Conservation (phyloP, 2,329 filamentous ascomycete genomes). For the Neurospora crassa region DNA sequence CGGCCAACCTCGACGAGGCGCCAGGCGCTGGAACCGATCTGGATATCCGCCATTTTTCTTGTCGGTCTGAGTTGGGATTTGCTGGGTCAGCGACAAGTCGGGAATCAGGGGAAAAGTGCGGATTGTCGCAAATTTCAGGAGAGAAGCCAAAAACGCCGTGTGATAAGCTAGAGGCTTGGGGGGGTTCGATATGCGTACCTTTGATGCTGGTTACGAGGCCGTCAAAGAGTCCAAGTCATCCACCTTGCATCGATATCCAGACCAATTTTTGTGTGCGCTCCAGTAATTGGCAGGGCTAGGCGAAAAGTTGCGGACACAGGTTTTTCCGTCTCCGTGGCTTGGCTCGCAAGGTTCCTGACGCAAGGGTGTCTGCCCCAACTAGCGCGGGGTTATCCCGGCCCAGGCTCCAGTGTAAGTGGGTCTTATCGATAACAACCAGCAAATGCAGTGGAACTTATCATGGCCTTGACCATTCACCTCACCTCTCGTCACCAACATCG, state of each 20-base stretch:
- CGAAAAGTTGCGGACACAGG: conserved; percentile 19
- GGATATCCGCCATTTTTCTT: conserved; percentile 67
- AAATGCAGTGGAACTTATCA: not conserved
- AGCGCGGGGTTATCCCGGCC: not conserved
- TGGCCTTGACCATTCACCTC: not conserved
- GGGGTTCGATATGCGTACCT: conserved; percentile 16
- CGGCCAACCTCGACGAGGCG: conserved; percentile 98
- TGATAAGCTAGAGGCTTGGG: conserved; percentile 9
- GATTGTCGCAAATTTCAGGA: conserved; percentile 5
- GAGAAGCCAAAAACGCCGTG: conserved; percentile 5
- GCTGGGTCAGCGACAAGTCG: conserved; percentile 32
- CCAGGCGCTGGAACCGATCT: conserved; percentile 76
- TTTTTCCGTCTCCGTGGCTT: conserved; percentile 10
- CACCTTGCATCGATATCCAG: conserved; percentile 19
- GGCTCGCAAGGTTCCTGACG: conserved; percentile 10
- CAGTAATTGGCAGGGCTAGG: conserved; percentile 21
- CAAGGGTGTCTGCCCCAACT: conserved; percentile 10
- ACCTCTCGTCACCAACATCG: not conserved
- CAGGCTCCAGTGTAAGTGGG: not conserved
- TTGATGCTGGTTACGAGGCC: conserved; percentile 18
- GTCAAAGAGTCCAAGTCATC: conserved; percentile 21
- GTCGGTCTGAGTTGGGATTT: conserved; percentile 29
- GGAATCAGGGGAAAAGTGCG: conserved; percentile 8
- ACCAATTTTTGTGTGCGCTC: conserved; percentile 20
- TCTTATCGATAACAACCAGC: not conserved